Percentiles rank a stretch among this genome's conserved stretches.
Evolutionary conservation across 2,329 filamentous ascomycete species (phyloP).

Genomic region (Sporothrix inflata): DNA sequence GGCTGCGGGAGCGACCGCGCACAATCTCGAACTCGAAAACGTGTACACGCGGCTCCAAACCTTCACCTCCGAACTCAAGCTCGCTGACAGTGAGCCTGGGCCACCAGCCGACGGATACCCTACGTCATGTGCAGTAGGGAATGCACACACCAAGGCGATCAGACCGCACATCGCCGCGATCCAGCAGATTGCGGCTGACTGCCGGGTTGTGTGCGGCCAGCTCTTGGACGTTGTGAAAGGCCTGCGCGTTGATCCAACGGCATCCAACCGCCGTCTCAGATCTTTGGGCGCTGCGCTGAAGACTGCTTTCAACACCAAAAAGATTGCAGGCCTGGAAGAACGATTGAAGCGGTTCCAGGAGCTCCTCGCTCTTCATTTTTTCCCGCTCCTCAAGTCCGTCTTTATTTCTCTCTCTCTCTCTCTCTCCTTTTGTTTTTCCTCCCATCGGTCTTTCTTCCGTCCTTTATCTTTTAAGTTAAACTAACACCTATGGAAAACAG

Average conservation of each 20-base stretch:
- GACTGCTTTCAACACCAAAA: neutral
- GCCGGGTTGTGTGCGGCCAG: neutral
- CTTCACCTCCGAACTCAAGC: neutral
- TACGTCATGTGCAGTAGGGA: neutral
- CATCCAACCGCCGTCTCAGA: neutral
- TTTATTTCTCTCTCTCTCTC: too few relatives aligned
- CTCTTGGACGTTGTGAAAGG: neutral
- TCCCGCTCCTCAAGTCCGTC: slow-evolving; percentile 13
- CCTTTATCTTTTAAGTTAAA: neutral
- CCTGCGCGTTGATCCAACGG: neutral
- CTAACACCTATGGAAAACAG: slow-evolving; percentile 3
- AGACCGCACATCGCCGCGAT: neutral
- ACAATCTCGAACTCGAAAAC: neutral
- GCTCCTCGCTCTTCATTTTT: slow-evolving; percentile 14
- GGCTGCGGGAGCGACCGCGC: neutral
- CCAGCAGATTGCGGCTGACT: neutral
- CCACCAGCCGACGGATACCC: neutral
- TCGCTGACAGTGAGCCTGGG: neutral
- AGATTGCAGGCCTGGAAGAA: slow-evolving; percentile 6
- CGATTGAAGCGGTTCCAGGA: slow-evolving; percentile 11
- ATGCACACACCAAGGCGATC: neutral
- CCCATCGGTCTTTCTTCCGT: neutral
- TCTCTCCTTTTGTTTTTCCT: neutral
- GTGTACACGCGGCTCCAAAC: slow-evolving; percentile 5
- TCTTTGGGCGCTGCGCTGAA: neutral